Conservation (phyloP, 371 early-diverging fungal species). For the Saksenaea oblongispora region DNA sequence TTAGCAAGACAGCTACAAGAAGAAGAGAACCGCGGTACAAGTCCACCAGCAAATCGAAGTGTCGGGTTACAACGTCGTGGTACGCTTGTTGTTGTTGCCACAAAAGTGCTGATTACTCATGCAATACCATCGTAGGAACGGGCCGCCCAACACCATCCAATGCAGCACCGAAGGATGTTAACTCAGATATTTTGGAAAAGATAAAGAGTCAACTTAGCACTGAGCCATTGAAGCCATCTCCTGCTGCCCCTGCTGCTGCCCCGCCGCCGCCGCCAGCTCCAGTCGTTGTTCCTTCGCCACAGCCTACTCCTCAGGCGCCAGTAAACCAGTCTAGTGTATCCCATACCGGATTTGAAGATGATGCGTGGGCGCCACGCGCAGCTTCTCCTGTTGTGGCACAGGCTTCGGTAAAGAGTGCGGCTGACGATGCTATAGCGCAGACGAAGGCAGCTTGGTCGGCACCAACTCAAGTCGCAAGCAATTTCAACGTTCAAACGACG, state of each 20-base stretch:
- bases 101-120: slow-evolving; percentile 14
- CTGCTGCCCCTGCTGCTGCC: slow-evolving; percentile 13
- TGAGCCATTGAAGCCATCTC: slow-evolving; percentile 35
- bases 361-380: slow-evolving; percentile 54
- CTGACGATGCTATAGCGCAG: slow-evolving; percentile 13
- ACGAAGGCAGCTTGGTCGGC: slow-evolving; percentile 20
- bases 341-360: slow-evolving; percentile 53
- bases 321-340: slow-evolving; percentile 1
- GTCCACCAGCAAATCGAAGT: slow-evolving; percentile 11
- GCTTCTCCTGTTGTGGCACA: slow-evolving; percentile 1
- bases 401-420: slow-evolving; percentile 9
- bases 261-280: slow-evolving; percentile 18
- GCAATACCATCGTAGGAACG: slow-evolving; percentile 23
- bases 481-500: slow-evolving; percentile 5
- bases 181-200: slow-evolving; percentile 25
- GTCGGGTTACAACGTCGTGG: slow-evolving; percentile 38
- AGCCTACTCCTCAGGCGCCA: slow-evolving; percentile 4
- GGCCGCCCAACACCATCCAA: slow-evolving; percentile 46
- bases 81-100: slow-evolving; percentile 14
- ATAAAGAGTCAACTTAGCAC: slow-evolving; percentile 29
- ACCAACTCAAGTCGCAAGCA: background rate
- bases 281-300: slow-evolving; percentile 4
- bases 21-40: slow-evolving; percentile 42
- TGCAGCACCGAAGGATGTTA: slow-evolving; percentile 40
- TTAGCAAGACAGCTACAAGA: slow-evolving; percentile 82